Conservation (phyloP, 139 green algal genomes). For the Tetraselmis chui region DNA sequence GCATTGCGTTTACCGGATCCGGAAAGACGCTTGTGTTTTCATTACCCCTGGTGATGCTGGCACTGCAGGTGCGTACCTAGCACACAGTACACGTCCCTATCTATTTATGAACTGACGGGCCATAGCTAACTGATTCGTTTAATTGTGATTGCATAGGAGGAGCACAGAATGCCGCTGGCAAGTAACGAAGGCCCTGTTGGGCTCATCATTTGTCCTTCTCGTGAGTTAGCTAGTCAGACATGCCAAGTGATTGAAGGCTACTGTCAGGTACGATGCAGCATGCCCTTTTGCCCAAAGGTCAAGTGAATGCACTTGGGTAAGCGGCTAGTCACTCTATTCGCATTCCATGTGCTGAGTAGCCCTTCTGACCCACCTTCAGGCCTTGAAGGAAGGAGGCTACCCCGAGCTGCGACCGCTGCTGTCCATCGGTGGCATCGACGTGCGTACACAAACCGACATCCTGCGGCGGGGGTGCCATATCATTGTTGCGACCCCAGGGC, state of each 20-base stretch:
- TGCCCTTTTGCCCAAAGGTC: too few species aligned
- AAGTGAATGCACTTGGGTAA: too few species aligned
- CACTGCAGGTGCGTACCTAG: slow-evolving; percentile 51
- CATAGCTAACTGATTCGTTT: too few species aligned
- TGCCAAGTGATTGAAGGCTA: slow-evolving; percentile 67
- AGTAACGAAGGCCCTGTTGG: slow-evolving; percentile 82
- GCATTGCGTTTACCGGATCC: slow-evolving; percentile 93
- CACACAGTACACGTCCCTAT: too few species aligned
- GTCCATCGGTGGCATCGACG: slow-evolving; percentile 80
- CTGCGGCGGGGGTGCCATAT: slow-evolving; percentile 78
- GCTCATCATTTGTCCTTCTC: slow-evolving; percentile 86
- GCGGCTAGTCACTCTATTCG: slow-evolving; percentile 2
- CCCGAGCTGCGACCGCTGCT: slow-evolving; percentile 79
- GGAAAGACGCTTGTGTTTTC: slow-evolving; percentile 95
- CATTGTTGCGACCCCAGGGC: slow-evolving; percentile 84
- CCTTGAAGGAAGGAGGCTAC: slow-evolving; percentile 42
- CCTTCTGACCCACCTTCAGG: slow-evolving; percentile 23
- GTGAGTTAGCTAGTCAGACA: slow-evolving; percentile 92
- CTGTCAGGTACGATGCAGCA: slow-evolving; percentile 24
- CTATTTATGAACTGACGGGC: too few species aligned
- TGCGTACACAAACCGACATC: slow-evolving; percentile 33
- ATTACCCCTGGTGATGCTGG: slow-evolving; percentile 85
- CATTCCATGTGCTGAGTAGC: neutral
- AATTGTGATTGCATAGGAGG: slow-evolving; percentile 6
- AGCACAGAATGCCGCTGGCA: slow-evolving; percentile 69